Base-by-base conservation (phyloP, 768 basidiomycete species). In the Lactarius vividus region DNA sequence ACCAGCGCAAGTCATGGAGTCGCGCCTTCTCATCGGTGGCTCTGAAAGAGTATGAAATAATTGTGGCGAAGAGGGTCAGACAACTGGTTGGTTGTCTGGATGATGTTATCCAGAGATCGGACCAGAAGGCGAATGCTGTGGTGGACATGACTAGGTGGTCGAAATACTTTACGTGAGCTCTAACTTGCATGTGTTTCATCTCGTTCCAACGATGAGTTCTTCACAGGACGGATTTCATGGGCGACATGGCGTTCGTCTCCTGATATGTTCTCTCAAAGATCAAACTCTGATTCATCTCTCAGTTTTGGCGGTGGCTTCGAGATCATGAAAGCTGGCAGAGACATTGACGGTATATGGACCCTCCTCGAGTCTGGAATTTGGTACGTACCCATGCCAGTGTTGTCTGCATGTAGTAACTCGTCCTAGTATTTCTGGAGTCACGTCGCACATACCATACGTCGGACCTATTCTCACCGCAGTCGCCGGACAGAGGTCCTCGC, bases 1-100 rank as follows among this genome's bases (percentile, higher is more conserved):
- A 77, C 7, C 76, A 82, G 10, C 78, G 83, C 11, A 77, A 78
- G 31, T 74, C 80, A 2, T 85, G 84, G 84, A 80, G 78, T 26
- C 75, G 82, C 20, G 84, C 78, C 0, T 79, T 85, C 72, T 83
- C 74, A 49, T 77, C 78, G 9, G 64, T 72, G 2, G 79, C 83
- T 1, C 67, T 86, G 53, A 81, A 80, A 69, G 81, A 79, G 16
- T 85, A 84, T 59, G 78, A 83, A 65, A 68, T 71, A 0, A 70
- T 80, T 3, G 71, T 85, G 26, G 72, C 73, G 1, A 70, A 71
- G 23, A 70, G 83, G 18, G 76, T 76, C 5, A 64, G 68, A 1
- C 81, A 84, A 64, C 75, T 85, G 0, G 75, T 81, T 10, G 81
- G 81, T 9, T 64, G 69, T 6, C 69, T 83, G 23, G 71, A 73